Conservation (phyloP, 768 basidiomycete genomes). For the Lentinula aciculospora region DNA sequence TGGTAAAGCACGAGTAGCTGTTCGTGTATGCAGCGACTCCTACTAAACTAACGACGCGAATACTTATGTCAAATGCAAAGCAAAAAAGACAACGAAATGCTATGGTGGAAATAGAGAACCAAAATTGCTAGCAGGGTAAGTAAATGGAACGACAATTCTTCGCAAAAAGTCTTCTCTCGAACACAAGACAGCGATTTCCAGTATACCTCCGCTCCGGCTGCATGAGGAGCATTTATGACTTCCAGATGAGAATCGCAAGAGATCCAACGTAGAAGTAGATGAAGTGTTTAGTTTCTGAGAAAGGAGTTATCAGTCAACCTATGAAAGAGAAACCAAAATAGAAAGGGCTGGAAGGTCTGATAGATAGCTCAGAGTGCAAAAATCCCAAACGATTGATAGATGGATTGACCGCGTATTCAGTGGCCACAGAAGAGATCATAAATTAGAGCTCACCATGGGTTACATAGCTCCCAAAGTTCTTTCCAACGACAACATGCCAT, state of each 20-base stretch:
- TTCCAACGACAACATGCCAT: constrained; percentile 98
- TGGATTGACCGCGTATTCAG: background rate
- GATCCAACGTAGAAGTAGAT: constrained; percentile 97
- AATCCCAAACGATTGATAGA: background rate
- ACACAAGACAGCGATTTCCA: background rate
- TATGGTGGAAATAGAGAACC: background rate
- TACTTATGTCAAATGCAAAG: constrained; percentile 4
- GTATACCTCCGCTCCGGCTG: background rate
- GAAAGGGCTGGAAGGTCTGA: constrained; percentile 5
- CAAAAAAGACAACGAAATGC: constrained; percentile 4
- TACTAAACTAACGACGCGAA: background rate
- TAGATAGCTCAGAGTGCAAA: background rate
- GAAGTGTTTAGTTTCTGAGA: constrained; percentile 92
- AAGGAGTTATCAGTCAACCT: constrained; percentile 6
- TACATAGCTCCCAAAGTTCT: constrained; percentile 98
- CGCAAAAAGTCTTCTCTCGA: background rate
- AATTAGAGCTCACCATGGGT: constrained; percentile 72
- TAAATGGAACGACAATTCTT: background rate
- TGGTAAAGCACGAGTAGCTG: background rate
- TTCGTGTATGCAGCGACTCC: constrained; percentile 2
- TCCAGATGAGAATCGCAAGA: constrained; percentile 93
- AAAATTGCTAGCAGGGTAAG: constrained; percentile 1
- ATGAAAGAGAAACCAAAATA: constrained; percentile 3
- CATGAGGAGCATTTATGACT: constrained; percentile 52
- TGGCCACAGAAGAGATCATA: constrained; percentile 5